Percentiles rank a stretch among this genome's conserved stretches.
Conservation (phyloP, 495 filamentous ascomycete genomes). For the Evernia prunastri region DNA sequence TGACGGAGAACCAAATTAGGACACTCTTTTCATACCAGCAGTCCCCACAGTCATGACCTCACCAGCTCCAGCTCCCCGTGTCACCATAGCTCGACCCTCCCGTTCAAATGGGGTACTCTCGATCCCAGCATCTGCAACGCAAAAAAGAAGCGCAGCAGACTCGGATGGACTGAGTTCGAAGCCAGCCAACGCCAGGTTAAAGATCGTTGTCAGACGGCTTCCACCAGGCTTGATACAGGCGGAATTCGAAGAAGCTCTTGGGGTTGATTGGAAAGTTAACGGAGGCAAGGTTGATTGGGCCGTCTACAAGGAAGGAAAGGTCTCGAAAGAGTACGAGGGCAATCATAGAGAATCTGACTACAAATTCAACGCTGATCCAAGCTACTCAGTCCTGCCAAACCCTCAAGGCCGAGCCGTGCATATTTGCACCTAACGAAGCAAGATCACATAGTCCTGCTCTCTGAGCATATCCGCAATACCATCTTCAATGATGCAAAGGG, state of each 20-base stretch:
- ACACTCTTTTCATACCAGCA: background rate
- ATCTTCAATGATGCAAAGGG: conserved; percentile 70
- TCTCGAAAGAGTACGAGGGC: conserved; percentile 68
- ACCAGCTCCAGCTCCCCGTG: conserved; percentile 19
- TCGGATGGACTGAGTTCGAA: conserved; percentile 46
- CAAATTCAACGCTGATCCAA: conserved; percentile 3
- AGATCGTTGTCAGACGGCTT: conserved; percentile 77
- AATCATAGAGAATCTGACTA: background rate
- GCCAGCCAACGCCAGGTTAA: conserved; percentile 58
- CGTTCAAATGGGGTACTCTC: conserved; percentile 50
- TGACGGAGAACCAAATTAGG: background rate
- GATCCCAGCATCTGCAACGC: conserved; percentile 49
- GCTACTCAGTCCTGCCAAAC: conserved; percentile 60
- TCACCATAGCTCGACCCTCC: conserved; percentile 21
- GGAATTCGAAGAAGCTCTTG: conserved; percentile 68
- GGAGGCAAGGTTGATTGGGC: conserved; percentile 80
- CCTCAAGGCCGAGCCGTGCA: conserved; percentile 66
- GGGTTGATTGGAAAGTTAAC: conserved; percentile 75
- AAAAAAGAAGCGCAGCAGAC: conserved; percentile 47
- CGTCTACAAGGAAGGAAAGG: conserved; percentile 69
- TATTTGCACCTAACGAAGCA: conserved; percentile 67
- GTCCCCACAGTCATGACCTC: conserved; percentile 3
- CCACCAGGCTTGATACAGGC: conserved; percentile 76
- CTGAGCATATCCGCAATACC: conserved; percentile 56
- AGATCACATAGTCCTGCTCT: conserved; percentile 53